These are phyloP conservation scores for Suhomyces kilbournensis DNA, from an alignment of 805 yeast species.

Conservation along the genomic window DNA sequence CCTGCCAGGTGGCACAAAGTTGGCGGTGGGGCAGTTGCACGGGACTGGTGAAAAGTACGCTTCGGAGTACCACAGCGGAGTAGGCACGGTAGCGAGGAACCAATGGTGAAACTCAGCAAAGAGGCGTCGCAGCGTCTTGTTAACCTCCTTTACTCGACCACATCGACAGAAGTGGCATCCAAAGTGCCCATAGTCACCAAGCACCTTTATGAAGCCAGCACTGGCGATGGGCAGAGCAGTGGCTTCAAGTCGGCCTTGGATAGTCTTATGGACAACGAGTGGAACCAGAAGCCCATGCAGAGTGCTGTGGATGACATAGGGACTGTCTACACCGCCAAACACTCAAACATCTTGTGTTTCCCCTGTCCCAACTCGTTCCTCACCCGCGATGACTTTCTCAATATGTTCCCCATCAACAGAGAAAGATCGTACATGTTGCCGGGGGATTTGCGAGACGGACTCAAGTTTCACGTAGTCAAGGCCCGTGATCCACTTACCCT, in stretches of 20 bases:
- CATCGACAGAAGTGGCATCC: constrained; percentile 27
- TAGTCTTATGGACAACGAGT: constrained; percentile 26
- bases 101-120: constrained; percentile 13
- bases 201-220: constrained; percentile 17
- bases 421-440: constrained; percentile 28
- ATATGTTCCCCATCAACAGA: constrained; percentile 34
- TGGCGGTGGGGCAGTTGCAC: neutral
- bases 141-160: constrained; percentile 27
- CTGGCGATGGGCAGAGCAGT: neutral
- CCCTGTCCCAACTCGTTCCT: constrained; percentile 38
- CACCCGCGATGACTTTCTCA: constrained; percentile 36
- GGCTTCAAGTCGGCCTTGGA: constrained; percentile 22
- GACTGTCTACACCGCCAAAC: neutral
- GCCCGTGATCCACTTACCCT: constrained; percentile 48
- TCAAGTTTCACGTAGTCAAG: constrained; percentile 43
- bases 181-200: constrained; percentile 26
- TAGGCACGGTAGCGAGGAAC: neutral
- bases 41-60: neutral
- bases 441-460: constrained; percentile 17
- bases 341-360: constrained; percentile 35
- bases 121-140: constrained; percentile 25
- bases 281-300: constrained; percentile 28
- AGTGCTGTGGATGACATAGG: constrained; percentile 25
- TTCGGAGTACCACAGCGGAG: neutral
- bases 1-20: neutral